Evolutionary conservation across 202 grass and related monocot species (phyloP).

Genomic region (Hordeum pubiflorum): DNA sequence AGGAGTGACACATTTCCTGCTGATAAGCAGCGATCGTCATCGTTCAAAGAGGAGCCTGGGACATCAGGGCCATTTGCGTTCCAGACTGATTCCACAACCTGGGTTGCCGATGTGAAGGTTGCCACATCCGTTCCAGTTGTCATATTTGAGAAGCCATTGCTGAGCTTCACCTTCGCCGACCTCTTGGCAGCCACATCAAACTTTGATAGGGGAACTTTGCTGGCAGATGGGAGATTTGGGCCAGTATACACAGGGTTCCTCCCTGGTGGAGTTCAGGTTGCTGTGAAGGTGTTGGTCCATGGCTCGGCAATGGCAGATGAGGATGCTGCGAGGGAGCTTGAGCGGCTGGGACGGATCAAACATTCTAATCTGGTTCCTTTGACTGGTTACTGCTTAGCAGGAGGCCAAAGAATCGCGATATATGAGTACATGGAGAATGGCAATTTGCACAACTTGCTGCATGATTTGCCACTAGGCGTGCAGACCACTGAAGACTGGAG

Average conservation of each 20-base stretch:
- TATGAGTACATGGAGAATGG: constrained; percentile 98
- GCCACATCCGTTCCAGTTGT: constrained; percentile 82
- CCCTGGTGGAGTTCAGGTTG: constrained; percentile 70
- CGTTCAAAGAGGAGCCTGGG: constrained; percentile 53
- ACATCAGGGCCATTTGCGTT: constrained; percentile 81
- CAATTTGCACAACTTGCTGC: constrained; percentile 82
- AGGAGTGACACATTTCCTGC: constrained; percentile 16
- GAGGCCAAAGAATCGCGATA: constrained; percentile 85
- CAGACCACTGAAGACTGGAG: constrained; percentile 97
- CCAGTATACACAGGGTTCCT: constrained; percentile 92
- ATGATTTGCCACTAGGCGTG: constrained; percentile 78
- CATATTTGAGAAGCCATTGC: constrained; percentile 94
- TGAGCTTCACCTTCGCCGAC: constrained; percentile 78
- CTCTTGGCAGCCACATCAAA: constrained; percentile 74
- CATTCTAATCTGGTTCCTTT: constrained; percentile 88
- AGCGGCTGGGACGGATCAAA: constrained; percentile 78
- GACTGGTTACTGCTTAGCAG: constrained; percentile 81
- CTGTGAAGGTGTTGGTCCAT: constrained; percentile 84
- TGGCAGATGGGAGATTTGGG: constrained; percentile 86
- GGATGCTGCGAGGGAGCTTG: constrained; percentile 73
- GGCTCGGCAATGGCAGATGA: constrained; percentile 53
- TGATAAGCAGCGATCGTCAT: constrained; percentile 44
- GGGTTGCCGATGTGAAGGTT: constrained; percentile 88
- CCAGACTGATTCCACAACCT: constrained; percentile 79
- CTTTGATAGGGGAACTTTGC: constrained; percentile 81